These are phyloP conservation scores for Penicillium ucsense DNA, from an alignment of 495 filamentous ascomycete genomes.

Conservation along the genomic window DNA sequence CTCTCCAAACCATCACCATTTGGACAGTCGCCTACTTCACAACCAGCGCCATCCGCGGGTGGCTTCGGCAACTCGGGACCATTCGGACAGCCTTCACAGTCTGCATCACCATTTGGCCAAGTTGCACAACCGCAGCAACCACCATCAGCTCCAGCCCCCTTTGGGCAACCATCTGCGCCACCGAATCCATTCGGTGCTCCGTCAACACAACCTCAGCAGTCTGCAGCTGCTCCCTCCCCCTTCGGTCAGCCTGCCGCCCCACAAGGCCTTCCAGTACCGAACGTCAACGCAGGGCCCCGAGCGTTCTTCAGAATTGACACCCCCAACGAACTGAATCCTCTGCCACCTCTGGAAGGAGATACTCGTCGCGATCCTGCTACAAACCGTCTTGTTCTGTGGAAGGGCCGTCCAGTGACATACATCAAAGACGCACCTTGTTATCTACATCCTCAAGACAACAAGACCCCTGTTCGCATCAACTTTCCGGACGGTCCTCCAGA, in stretches of 20 bases:
- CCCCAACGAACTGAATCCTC: constrained; percentile 24
- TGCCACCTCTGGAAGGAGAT: constrained; percentile 28
- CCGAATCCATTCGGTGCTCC: constrained; percentile 10
- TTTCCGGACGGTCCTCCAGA: constrained; percentile 61
- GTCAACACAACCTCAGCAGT: constrained; percentile 10
- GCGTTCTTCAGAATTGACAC: constrained; percentile 22
- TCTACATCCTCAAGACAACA: constrained; percentile 36
- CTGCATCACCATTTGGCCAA: constrained; percentile 9
- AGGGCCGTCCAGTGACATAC: constrained; percentile 46
- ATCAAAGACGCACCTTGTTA: constrained; percentile 42
- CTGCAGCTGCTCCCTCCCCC: not conserved
- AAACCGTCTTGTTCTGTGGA: constrained; percentile 38
- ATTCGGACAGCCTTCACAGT: constrained; percentile 19
- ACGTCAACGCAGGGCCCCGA: constrained; percentile 18
- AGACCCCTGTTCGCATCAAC: constrained; percentile 48
- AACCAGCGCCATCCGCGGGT: constrained; percentile 15
- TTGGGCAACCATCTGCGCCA: constrained; percentile 28
- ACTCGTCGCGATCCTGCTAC: constrained; percentile 28
- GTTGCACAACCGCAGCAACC: constrained; percentile 5
- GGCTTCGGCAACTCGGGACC: constrained; percentile 11
- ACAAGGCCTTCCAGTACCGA: constrained; percentile 10
- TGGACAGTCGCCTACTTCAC: constrained; percentile 25
- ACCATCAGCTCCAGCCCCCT: constrained; percentile 11
- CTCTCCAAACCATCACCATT: constrained; percentile 18
- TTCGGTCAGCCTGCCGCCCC: constrained; percentile 22